Percentiles rank a stretch among this genome's conserved stretches.
Evolutionary conservation across 2,329 filamentous ascomycete species (phyloP).

Genomic region (Colletotrichum salicis): DNA sequence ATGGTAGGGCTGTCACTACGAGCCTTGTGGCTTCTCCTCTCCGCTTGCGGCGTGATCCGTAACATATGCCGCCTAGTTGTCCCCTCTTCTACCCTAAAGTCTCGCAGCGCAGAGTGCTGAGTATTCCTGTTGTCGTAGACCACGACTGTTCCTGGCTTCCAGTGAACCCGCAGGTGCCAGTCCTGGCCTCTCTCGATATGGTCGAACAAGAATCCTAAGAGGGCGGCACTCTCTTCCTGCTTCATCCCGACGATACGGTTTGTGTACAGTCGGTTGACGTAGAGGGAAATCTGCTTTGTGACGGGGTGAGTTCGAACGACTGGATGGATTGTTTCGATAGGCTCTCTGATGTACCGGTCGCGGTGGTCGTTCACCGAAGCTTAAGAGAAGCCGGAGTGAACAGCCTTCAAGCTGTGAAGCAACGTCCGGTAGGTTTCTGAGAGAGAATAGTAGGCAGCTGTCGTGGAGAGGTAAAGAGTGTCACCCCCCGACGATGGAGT

Average conservation of each 20-base stretch:
- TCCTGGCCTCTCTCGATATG: slow-evolving; percentile 14
- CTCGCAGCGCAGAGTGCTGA: background rate
- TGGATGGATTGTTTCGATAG: slow-evolving; percentile 8
- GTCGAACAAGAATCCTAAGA: slow-evolving; percentile 12
- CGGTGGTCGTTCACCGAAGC: background rate
- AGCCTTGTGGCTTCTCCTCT: background rate
- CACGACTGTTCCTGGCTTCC: background rate
- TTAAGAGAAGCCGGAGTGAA: background rate
- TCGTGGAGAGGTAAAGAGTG: background rate
- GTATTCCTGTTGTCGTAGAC: slow-evolving; percentile 19
- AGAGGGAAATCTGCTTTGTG: background rate
- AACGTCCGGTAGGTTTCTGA: background rate
- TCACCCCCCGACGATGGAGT: background rate
- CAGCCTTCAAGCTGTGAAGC: background rate
- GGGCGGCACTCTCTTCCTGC: background rate
- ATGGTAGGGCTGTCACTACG: background rate
- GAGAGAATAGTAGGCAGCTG: background rate
- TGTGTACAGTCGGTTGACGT: slow-evolving; percentile 16
- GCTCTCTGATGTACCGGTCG: slow-evolving; percentile 12
- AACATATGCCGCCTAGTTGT: slow-evolving; percentile 11
- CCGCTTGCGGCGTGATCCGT: slow-evolving; percentile 10
- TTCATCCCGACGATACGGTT: background rate
- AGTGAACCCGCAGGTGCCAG: background rate
- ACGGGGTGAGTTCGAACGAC: slow-evolving; percentile 4
- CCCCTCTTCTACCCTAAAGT: slow-evolving; percentile 1